Conservation (phyloP, 768 basidiomycete genomes). For the Tulasnella sp. region DNA sequence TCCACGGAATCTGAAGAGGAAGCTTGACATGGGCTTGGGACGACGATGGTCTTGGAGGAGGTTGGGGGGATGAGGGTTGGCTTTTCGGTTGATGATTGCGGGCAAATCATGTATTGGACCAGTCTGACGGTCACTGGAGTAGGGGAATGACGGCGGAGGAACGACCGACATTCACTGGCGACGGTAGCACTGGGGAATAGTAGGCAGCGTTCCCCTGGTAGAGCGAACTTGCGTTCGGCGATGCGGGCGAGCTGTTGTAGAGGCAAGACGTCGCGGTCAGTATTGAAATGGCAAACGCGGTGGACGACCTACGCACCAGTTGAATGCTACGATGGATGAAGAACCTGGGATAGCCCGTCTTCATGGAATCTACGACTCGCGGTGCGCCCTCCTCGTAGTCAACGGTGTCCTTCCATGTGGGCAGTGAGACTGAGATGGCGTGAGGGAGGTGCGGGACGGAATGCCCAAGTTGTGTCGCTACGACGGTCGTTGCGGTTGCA, state of each 20-base stretch:
- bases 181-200: conserved; percentile 65
- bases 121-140: conserved; percentile 44
- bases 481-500: not conserved
- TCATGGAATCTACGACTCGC: conserved; percentile 70
- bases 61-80: conserved; percentile 23
- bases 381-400: conserved; percentile 86
- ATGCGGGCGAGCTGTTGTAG: conserved; percentile 61
- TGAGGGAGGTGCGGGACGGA: conserved; percentile 44
- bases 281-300: not conserved
- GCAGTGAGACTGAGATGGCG: conserved; percentile 91
- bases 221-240: conserved; percentile 71
- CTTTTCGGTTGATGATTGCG: conserved; percentile 36
- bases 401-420: conserved; percentile 85
- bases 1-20: conserved; percentile 38
- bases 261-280: not conserved
- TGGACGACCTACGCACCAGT: conserved; percentile 47
- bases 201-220: conserved; percentile 62
- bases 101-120: conserved; percentile 63
- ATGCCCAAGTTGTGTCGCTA: conserved; percentile 12
- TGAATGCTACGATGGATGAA: conserved; percentile 81
- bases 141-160: conserved; percentile 49
- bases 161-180: conserved; percentile 69
- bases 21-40: conserved; percentile 24
- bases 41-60: conserved; percentile 10
- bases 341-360: conserved; percentile 88